Conservation (phyloP, 805 yeast genomes). For the Ogataea populi-albae region DNA sequence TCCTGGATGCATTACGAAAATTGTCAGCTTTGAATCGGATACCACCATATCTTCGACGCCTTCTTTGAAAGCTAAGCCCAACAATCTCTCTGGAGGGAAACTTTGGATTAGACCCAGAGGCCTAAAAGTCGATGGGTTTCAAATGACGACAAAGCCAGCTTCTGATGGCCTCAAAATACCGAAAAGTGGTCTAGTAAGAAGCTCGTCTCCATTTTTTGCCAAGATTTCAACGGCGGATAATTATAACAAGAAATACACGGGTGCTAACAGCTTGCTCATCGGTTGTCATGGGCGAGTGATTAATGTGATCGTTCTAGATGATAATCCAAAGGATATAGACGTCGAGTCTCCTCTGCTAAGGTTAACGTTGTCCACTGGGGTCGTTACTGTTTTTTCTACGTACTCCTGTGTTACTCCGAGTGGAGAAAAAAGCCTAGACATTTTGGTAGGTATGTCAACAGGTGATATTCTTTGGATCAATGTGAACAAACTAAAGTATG, state of each 20-base stretch:
- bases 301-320: conserved; percentile 42
- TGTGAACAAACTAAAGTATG: conserved; percentile 45
- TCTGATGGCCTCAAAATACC: conserved; percentile 29
- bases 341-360: conserved; percentile 43
- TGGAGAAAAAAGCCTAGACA: conserved; percentile 42
- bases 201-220: conserved; percentile 35
- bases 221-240: conserved; percentile 32
- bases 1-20: conserved; percentile 47
- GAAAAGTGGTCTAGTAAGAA: conserved; percentile 28
- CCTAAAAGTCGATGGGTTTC: conserved; percentile 6
- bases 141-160: not conserved
- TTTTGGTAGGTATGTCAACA: conserved; percentile 58
- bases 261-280: conserved; percentile 35
- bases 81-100: conserved; percentile 4
- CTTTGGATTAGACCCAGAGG: conserved; percentile 15
- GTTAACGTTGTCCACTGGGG: conserved; percentile 36
- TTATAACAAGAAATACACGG: conserved; percentile 27
- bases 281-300: conserved; percentile 50
- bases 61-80: not conserved
- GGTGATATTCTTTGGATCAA: conserved; percentile 69
- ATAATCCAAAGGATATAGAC: conserved; percentile 39
- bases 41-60: conserved; percentile 2
- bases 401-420: conserved; percentile 25
- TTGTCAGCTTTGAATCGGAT: conserved; percentile 24
- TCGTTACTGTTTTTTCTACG: conserved; percentile 40